Evolutionary conservation across 2,329 filamentous ascomycete species (phyloP).

Genomic region (Stemphylium beticola): DNA sequence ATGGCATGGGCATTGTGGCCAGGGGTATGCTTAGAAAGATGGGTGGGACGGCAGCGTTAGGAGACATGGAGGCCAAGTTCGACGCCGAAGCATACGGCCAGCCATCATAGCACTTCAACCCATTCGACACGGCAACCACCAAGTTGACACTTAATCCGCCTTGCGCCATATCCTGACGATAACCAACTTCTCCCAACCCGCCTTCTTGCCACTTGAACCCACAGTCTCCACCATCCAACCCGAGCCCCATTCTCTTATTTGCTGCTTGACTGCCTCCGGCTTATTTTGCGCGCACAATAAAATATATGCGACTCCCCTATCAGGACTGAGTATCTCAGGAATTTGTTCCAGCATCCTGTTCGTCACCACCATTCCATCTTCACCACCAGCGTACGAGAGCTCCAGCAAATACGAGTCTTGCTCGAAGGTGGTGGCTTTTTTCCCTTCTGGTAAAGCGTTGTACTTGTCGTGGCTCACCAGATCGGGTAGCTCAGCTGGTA

Average conservation of each 20-base stretch:
- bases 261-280: constrained; percentile 73
- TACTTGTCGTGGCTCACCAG: constrained; percentile 50
- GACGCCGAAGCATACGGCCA: not conserved
- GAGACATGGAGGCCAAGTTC: constrained; percentile 28
- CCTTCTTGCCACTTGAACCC: constrained; percentile 81
- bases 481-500: constrained; percentile 79
- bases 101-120: not conserved
- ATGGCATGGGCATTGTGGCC: constrained; percentile 12
- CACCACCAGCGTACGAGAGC: constrained; percentile 86
- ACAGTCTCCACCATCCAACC: constrained; percentile 80
- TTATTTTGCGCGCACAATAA: constrained; percentile 90
- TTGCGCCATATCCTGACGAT: constrained; percentile 82
- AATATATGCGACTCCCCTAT: constrained; percentile 82
- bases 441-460: constrained; percentile 32
- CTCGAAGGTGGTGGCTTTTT: constrained; percentile 63
- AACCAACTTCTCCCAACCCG: constrained; percentile 92
- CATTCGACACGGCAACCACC: not conserved
- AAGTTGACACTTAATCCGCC: constrained; percentile 3
- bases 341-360: constrained; percentile 75
- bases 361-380: constrained; percentile 93
- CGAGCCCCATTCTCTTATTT: constrained; percentile 63
- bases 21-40: constrained; percentile 21
- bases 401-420: constrained; percentile 83
- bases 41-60: constrained; percentile 22
- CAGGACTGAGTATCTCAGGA: constrained; percentile 65